A percentile compares a stretch with the other conserved stretches of the same genome.
These are phyloP conservation scores for Plasmodium coatneyi DNA, from an alignment of 169 alveolate species.

Conservation along the genomic window DNA sequence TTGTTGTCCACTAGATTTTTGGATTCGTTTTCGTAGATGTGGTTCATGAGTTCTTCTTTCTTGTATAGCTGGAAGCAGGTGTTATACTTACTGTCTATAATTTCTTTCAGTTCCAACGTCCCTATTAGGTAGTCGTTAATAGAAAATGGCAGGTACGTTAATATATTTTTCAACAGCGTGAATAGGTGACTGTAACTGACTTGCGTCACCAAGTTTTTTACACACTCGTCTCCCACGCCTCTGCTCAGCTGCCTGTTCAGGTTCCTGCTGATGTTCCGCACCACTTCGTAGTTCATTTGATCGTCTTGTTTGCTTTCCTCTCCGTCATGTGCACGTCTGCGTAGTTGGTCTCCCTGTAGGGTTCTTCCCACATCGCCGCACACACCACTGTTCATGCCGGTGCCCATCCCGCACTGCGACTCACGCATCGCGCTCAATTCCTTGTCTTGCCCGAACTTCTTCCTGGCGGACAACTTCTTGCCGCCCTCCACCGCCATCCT, in stretches of 20 bases:
- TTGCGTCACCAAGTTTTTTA: constrained; percentile 43
- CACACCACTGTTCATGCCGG: background rate
- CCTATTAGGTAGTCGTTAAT: constrained; percentile 58
- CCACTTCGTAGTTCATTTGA: constrained; percentile 25
- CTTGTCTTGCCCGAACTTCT: background rate
- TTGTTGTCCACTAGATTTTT: constrained; percentile 40
- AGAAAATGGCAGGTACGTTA: constrained; percentile 61
- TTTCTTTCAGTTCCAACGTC: constrained; percentile 41
- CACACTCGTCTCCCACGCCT: constrained; percentile 63
- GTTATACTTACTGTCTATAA: constrained; percentile 51
- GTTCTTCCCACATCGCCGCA: background rate
- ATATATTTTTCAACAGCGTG: constrained; percentile 37
- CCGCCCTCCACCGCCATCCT: background rate
- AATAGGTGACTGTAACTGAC: constrained; percentile 61
- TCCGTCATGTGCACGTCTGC: background rate
- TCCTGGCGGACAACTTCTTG: background rate
- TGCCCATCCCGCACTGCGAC: background rate
- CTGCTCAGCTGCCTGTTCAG: constrained; percentile 48
- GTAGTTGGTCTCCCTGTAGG: background rate
- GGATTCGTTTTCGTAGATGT: constrained; percentile 62
- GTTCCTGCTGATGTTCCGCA: constrained; percentile 19
- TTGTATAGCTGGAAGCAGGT: constrained; percentile 65
- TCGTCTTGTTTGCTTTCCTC: background rate
- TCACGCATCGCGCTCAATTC: background rate
- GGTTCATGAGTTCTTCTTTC: constrained; percentile 32